Evolutionary conservation across 2,329 filamentous ascomycete species (phyloP).

Genomic region (Penicillium sp.): DNA sequence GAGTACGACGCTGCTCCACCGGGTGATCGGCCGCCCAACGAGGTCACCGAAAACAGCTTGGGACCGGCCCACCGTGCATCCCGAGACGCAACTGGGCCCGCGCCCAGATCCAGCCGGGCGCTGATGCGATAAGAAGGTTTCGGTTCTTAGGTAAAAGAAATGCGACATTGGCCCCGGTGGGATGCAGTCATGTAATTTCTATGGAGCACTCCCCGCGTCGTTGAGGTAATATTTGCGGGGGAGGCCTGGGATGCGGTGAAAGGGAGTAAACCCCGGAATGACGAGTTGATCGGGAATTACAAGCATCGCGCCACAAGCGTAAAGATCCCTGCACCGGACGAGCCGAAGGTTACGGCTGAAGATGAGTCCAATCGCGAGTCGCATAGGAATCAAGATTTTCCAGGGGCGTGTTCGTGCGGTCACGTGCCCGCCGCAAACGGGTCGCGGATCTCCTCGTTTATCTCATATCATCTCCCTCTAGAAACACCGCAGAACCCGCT

Average conservation of each 20-base stretch:
- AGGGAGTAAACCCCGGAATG: not conserved
- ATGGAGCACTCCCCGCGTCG: slow-evolving; percentile 1
- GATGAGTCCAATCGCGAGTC: not conserved
- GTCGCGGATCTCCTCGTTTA: not conserved
- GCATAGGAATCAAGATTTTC: not conserved
- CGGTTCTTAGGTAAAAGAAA: slow-evolving; percentile 25
- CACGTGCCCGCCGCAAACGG: not conserved
- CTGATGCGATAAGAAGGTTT: slow-evolving; percentile 21
- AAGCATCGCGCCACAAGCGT: not conserved
- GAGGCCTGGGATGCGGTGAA: not conserved
- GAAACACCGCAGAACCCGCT: too few species aligned
- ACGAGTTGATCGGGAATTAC: not conserved
- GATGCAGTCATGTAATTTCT: not conserved
- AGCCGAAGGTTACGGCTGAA: not conserved
- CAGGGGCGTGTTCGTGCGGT: not conserved
- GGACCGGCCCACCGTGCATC: not conserved
- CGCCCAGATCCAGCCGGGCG: slow-evolving; percentile 1
- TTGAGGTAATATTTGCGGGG: slow-evolving; percentile 4
- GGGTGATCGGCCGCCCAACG: not conserved
- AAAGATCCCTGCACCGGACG: not conserved
- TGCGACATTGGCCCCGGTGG: slow-evolving; percentile 7
- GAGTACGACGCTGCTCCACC: slow-evolving; percentile 24
- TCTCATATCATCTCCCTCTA: too few species aligned
- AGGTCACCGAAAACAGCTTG: not conserved
- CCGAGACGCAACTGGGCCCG: slow-evolving; percentile 5